phyloP scores from a whole-genome alignment of 495 filamentous ascomycete genomes.

The Neurospora sp. region DNA sequence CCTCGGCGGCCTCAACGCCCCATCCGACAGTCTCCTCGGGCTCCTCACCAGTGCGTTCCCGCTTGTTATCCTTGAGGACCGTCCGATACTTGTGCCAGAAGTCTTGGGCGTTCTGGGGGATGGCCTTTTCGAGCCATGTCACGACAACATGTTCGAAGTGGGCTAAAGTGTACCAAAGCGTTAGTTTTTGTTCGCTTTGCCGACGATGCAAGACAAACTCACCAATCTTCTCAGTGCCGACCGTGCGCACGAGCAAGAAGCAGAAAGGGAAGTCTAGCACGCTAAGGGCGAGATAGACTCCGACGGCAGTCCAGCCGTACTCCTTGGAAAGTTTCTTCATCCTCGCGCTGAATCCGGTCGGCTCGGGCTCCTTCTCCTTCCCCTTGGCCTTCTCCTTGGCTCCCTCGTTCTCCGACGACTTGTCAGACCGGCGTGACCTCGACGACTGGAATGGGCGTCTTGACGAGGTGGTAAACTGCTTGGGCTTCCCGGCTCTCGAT shows the following conservation, averaged over 20 bases:
- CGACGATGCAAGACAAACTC: conserved; percentile 4
- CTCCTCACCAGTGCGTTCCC: conserved; percentile 17
- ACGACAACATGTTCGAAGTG: conserved; percentile 41
- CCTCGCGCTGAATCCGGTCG: conserved; percentile 52
- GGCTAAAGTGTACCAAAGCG: conserved; percentile 17
- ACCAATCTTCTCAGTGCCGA: conserved; percentile 82
- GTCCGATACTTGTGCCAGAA: conserved; percentile 32
- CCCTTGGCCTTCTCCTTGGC: not conserved
- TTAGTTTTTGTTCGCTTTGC: conserved; percentile 4
- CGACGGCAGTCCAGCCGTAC: conserved; percentile 91
- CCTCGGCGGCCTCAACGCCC: conserved; percentile 43
- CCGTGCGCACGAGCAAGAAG: conserved; percentile 70
- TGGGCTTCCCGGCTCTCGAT: not conserved
- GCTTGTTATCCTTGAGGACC: conserved; percentile 23
- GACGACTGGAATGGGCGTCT: conserved; percentile 19
- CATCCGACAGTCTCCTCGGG: conserved; percentile 33
- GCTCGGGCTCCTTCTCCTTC: conserved; percentile 17
- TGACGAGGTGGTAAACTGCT: conserved; percentile 2
- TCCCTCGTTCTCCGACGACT: not conserved
- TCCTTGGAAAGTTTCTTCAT: conserved; percentile 78
- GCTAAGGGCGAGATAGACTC: conserved; percentile 74
- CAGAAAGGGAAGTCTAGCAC: conserved; percentile 93
- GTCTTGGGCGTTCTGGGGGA: conserved; percentile 40
- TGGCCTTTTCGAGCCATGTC: conserved; percentile 33
- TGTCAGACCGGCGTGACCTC: conserved; percentile 7